These are phyloP conservation scores for Mucor circinelloides DNA, from an alignment of 371 early-diverging fungal species.

Conservation along the genomic window DNA sequence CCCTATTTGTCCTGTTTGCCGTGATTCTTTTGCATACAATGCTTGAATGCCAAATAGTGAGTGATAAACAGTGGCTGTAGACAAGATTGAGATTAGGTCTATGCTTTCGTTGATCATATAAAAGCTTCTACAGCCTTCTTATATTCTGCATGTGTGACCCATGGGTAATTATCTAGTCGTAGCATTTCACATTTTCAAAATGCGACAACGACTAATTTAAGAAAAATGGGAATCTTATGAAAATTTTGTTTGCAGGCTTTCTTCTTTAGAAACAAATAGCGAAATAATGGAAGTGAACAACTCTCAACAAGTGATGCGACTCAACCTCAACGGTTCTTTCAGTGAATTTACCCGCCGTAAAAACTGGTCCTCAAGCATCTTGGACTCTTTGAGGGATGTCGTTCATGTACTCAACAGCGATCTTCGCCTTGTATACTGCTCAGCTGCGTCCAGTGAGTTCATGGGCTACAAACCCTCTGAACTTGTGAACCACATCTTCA, in stretches of 20 bases:
- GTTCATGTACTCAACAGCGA: conserved; percentile 12
- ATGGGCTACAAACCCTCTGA: conserved; percentile 50
- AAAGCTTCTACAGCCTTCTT: too few species aligned
- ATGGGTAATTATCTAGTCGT: not conserved
- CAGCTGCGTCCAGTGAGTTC: conserved; percentile 42
- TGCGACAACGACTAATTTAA: not conserved
- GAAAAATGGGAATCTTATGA: not conserved
- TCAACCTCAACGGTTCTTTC: not conserved
- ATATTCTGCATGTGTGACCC: not conserved
- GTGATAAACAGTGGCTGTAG: too few species aligned
- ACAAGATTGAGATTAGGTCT: too few species aligned
- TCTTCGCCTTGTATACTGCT: conserved; percentile 25
- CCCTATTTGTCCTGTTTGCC: too few species aligned
- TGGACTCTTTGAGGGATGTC: conserved; percentile 59
- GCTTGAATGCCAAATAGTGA: too few species aligned
- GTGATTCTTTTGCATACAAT: too few species aligned
- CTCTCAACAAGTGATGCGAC: not conserved
- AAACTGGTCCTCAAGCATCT: conserved; percentile 49
- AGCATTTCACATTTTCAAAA: not conserved
- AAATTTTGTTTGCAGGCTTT: not conserved
- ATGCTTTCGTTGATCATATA: too few species aligned
- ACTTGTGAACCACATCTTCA: conserved; percentile 16
- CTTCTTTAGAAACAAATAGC: not conserved
- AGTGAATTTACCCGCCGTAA: conserved; percentile 51
- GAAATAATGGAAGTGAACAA: not conserved